Evolutionary conservation across 192 early-diverging fungal species (phyloP), one percentile per base, ranked within the genome.

Genomic region (Geranomyces michiganensis): DNA sequence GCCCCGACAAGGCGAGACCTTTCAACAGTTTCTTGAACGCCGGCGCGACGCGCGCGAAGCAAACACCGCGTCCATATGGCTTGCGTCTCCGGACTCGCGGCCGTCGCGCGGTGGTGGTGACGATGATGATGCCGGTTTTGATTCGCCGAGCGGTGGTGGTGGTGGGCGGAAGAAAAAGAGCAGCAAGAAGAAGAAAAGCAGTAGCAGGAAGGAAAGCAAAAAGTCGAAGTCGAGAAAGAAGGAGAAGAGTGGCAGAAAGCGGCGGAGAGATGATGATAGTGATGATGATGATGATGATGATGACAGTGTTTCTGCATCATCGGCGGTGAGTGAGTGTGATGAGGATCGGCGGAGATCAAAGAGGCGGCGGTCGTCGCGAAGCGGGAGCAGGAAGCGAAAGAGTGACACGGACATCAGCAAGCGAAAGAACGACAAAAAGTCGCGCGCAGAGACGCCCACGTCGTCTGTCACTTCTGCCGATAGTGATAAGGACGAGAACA

Each of bases 21-120:
- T 74, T 41, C 36, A 70, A 21, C 32, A 59, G 60, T 70, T 61
- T 36, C 44, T 65, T 26, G 73, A 68, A 62, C 75, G 82, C 44
- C 77, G 84, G 24, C 73, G 64, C 31, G 56, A 72, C 32, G 44
- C 65, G 19, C 60, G 84, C 36, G 73, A 82, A 46, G 70, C 66
- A 32, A 73, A 62, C 58, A 64, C 31, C 13, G 72, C 46, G 27
- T 73, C 68, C 6, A 73, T 86, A 6, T 86, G 84, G 84, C 73
- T 76, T 0, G 27, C 80, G 19, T 86, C 84, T 1, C 83, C 83
- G 26, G 76, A 80, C 47, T 26, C 59, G 33, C 68, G 32, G 26
- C 64, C 53, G 43, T 10, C 15, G 30, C 51, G 65, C 46, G 19
- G 10, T 46, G 24, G 22, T 13, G n/a, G 17, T 41, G 21, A n/a